Base-by-base conservation (phyloP, 495 filamentous ascomycete species). In the Trichoderma gamsii region DNA sequence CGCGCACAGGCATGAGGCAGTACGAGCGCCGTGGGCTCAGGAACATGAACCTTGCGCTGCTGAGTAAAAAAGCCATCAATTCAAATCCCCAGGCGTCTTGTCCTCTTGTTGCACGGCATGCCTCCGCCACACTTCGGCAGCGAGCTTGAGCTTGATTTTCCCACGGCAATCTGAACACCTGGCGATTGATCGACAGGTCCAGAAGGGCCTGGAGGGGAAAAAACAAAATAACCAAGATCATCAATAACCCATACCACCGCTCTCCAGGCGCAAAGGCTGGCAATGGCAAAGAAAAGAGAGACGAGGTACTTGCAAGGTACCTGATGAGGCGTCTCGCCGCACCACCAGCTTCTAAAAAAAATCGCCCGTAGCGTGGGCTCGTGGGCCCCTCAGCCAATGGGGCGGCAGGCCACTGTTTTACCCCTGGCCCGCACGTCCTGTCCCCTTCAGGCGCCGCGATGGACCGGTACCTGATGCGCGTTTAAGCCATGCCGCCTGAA, bases 291-390 rank as follows among this genome's bases (percentile, higher is more conserved):
- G 21, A 25, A 51, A 15, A 49, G 15, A 4, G 2, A 16, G 18
- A 11, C 25, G 56, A 23, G 56, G 56, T 61, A 61, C 56, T 18
- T 61, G 56, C 9, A 25, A 27, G 25, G 23, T 61, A 61, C 56
- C 27, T 32, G 23, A 7, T 9, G 23, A 27, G 23, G 9, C 56
- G 56, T 32, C 27, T 27, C 16, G 23, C 56, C 56, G 56, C 56
- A 23, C 23, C 56, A 61, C 56, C 56, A 61, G 23, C 56, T 21
- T 61, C 56, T 61, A 61, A 61, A 61, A 61, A 61, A 61, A 61
- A 61, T 61, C 56, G 27, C 56, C 56, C 56, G 56, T 61, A 61
- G 56, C 56, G 56, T 61, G 56, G 56, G 23, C 56, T 25, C 9
- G 56, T 32, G 56, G 56, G 56, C 3, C 49, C 7, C 23, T 29